These are phyloP conservation scores for Cytospora piceae DNA, from an alignment of 2,329 filamentous ascomycete species.

Conservation along the genomic window DNA sequence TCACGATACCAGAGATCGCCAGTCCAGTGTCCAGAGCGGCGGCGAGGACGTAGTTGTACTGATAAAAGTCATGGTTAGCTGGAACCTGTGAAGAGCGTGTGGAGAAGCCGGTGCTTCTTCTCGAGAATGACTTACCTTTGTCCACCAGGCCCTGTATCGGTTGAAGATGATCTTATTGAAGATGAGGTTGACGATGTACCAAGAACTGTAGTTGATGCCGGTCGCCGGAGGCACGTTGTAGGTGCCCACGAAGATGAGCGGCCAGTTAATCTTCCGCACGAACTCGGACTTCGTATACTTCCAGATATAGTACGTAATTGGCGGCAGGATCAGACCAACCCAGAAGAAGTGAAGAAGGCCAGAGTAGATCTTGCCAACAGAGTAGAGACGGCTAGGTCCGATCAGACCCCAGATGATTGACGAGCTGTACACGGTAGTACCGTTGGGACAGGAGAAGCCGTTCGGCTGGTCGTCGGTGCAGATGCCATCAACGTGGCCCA, in stretches of 20 bases:
- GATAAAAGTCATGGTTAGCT: background rate
- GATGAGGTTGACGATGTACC: slow-evolving; percentile 50
- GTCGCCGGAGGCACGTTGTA: slow-evolving; percentile 45
- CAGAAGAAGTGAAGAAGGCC: slow-evolving; percentile 55
- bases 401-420: slow-evolving; percentile 57
- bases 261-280: slow-evolving; percentile 42
- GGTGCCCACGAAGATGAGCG: slow-evolving; percentile 43
- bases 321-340: slow-evolving; percentile 48
- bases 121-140: slow-evolving; percentile 25
- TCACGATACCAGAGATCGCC: slow-evolving; percentile 41
- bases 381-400: slow-evolving; percentile 53
- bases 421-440: slow-evolving; percentile 52
- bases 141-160: slow-evolving; percentile 50
- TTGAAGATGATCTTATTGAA: slow-evolving; percentile 50
- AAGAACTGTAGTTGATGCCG: slow-evolving; percentile 42
- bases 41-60: slow-evolving; percentile 47
- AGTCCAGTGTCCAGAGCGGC: slow-evolving; percentile 41
- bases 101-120: background rate
- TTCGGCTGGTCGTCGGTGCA: slow-evolving; percentile 46
- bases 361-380: slow-evolving; percentile 50
- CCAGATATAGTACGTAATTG: slow-evolving; percentile 47
- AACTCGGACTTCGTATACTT: slow-evolving; percentile 43
- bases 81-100: background rate
- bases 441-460: slow-evolving; percentile 53
- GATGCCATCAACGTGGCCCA: slow-evolving; percentile 45